Percentiles rank a stretch among this genome's conserved stretches.
Evolutionary conservation across 1,284 basidiomycete genomes (phyloP).

Genomic region (Stygiomarasmius scandens): DNA sequence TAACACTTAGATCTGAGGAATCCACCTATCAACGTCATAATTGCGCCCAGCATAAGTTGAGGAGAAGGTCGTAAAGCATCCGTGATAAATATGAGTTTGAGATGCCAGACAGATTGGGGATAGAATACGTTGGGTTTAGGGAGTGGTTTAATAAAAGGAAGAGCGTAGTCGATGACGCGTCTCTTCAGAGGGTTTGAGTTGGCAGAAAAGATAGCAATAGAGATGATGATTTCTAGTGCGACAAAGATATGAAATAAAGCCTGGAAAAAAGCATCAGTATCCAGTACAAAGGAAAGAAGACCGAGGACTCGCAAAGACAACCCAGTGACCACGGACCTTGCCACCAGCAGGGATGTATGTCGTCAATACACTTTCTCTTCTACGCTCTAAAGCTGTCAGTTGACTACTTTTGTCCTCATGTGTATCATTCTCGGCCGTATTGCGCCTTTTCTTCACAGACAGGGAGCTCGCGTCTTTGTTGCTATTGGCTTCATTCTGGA

Average conservation of each 20-base stretch:
- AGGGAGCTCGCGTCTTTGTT: background rate
- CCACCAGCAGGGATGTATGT: background rate
- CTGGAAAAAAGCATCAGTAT: background rate
- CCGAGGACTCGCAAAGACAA: background rate
- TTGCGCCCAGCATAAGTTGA: background rate
- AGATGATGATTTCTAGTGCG: background rate
- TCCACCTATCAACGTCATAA: constrained; percentile 2
- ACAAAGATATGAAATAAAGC: background rate
- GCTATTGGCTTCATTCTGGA: background rate
- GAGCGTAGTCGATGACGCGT: background rate
- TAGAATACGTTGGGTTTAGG: background rate
- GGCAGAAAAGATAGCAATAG: background rate
- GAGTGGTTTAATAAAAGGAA: background rate
- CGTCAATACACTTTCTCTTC: background rate
- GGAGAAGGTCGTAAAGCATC: background rate
- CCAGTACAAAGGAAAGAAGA: background rate
- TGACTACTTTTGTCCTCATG: background rate
- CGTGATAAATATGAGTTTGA: background rate
- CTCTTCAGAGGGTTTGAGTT: background rate
- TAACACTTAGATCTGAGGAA: background rate
- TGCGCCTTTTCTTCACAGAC: background rate
- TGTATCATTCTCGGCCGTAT: background rate
- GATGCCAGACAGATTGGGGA: background rate
- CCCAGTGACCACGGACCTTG: background rate
- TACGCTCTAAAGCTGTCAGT: too few species aligned